These are phyloP conservation scores for Trichoderma gracile DNA, from an alignment of 2,329 filamentous ascomycete genomes.

Conservation along the genomic window DNA sequence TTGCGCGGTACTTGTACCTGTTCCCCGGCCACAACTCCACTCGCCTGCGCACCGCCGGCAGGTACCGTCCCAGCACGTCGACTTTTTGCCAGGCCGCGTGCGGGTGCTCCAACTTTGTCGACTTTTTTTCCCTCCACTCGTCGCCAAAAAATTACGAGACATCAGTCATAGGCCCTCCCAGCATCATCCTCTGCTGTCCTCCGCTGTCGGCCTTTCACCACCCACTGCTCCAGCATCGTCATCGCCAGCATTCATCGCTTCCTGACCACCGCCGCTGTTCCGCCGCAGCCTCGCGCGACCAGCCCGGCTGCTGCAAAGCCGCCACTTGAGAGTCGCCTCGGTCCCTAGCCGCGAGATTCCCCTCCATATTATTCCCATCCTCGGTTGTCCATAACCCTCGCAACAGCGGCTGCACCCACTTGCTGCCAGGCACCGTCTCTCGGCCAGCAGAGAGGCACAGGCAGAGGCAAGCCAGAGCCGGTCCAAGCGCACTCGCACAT, in stretches of 20 bases:
- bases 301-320: background rate
- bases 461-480: background rate
- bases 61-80: slow-evolving; percentile 16
- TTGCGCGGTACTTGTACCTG: background rate
- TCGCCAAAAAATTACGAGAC: slow-evolving; percentile 16
- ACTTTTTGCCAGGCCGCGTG: slow-evolving; percentile 12
- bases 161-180: slow-evolving; percentile 1
- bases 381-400: background rate
- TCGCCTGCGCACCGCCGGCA: background rate
- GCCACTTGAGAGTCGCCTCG: slow-evolving; percentile 19
- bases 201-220: slow-evolving; percentile 38
- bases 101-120: slow-evolving; percentile 4
- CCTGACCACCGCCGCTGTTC: slow-evolving; percentile 20
- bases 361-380: slow-evolving; percentile 6
- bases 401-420: slow-evolving; percentile 4
- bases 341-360: slow-evolving; percentile 8
- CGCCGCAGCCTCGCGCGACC: slow-evolving; percentile 25
- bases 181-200: slow-evolving; percentile 30
- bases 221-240: background rate
- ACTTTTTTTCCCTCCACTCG: slow-evolving; percentile 25
- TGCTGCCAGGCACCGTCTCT: slow-evolving; percentile 30
- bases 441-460: background rate
- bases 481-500: background rate
- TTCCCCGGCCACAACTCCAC: background rate
- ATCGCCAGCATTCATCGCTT: background rate